Base-by-base conservation (phyloP, 192 early-diverging fungal genomes). In the Mortierella alpina region DNA sequence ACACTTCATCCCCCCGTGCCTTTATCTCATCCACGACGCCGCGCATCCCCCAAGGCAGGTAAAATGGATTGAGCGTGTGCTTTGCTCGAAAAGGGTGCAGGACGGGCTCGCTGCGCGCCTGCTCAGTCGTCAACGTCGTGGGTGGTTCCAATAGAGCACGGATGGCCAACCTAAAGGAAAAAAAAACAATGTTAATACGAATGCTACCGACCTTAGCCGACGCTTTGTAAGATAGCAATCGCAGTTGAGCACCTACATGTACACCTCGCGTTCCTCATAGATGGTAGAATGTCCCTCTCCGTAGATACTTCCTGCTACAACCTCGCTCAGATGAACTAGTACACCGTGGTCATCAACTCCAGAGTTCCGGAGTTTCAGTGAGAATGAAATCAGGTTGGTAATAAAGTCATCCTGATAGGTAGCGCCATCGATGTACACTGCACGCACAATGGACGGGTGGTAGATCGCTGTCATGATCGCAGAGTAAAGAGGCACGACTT, bases 41-140 rank as follows among this genome's bases (percentile, higher is more conserved):
- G 17, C 94, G 93, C 92, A 99, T 92, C n/a, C 95, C 94, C 95
- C 96, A 97, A 6, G 97, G 96, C 8, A 99, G 84, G 81, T 89
- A 94, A 70, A 91, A 96, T 23, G 96, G 95, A 61, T 99, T 99
- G 47, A 93, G 82, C 40, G 88, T 87, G 14, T 84, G 52, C 45
- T 89, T 88, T 1, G 95, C 94, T 40, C 84, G 74, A 44, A 97
- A 93, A 2, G 84, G 84, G 7, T 90, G 65, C 7, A 89, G 74
- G 63, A 84, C 84, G 40, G 73, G 75, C 12, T 75, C 66, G 52
- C 73, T 64, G 48, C 54, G 59, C 13, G 51, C 57, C n/a, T 52
- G 14, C 12, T 63, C 59, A 42, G 72, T 44, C 4, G 68, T 78
- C 20, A 78, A 40, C 18, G 63, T 61, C 18, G 49, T 50, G 9